Conservation (phyloP, 2,329 filamentous ascomycete species). For the Ophiostoma pallidulum region DNA sequence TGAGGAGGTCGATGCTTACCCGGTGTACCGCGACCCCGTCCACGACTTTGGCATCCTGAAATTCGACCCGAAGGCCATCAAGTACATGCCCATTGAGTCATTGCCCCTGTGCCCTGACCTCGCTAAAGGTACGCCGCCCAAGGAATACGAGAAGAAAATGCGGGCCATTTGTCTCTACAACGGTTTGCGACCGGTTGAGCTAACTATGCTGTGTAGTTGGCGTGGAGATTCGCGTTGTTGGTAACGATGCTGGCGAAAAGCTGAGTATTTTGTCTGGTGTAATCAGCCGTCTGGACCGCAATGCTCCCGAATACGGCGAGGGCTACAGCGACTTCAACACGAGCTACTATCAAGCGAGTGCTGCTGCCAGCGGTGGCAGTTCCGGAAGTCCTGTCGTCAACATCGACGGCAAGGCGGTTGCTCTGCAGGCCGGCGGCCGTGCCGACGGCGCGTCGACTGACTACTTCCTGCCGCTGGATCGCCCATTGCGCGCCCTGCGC, state of each 20-base stretch:
- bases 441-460: constrained; percentile 94
- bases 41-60: constrained; percentile 97
- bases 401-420: constrained; percentile 83
- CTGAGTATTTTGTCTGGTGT: constrained; percentile 95
- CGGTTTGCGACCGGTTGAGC: background rate
- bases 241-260: constrained; percentile 97
- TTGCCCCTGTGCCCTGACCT: constrained; percentile 75
- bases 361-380: constrained; percentile 90
- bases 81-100: constrained; percentile 86
- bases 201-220: constrained; percentile 48
- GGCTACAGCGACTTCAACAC: constrained; percentile 97
- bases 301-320: constrained; percentile 95
- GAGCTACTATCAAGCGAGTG: constrained; percentile 95
- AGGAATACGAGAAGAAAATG: background rate
- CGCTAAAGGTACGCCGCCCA: constrained; percentile 46
- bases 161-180: too few species aligned
- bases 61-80: constrained; percentile 92
- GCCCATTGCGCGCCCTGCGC: constrained; percentile 75
- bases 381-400: constrained; percentile 98
- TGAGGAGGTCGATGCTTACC: constrained; percentile 89
- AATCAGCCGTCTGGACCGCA: constrained; percentile 89
- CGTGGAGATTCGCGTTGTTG: constrained; percentile 90
- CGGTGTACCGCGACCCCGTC: constrained; percentile 94
- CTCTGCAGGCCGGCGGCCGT: constrained; percentile 86
- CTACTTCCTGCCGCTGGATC: constrained; percentile 90